phyloP scores from a whole-genome alignment of 352 stramenopile genomes.

The Globisporangium cystogenes region DNA sequence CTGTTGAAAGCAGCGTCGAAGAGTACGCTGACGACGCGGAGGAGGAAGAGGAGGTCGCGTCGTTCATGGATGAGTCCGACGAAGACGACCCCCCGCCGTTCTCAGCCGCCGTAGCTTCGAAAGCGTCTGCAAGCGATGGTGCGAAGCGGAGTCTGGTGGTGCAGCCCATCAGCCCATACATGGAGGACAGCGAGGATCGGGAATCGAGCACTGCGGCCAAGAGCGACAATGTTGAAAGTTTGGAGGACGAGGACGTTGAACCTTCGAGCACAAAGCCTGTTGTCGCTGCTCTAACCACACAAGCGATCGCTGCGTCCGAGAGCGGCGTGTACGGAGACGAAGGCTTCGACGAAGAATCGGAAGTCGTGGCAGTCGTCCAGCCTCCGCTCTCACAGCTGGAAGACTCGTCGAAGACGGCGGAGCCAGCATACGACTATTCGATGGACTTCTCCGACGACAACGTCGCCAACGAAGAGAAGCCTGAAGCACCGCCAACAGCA shows the following conservation, averaged over 20 bases:
- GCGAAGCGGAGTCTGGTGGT: background rate
- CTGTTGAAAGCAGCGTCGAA: constrained; percentile 4
- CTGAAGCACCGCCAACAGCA: background rate
- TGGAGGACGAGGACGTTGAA: constrained; percentile 1
- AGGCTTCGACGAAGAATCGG: constrained; percentile 47
- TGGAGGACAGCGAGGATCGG: constrained; percentile 13
- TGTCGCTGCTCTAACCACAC: background rate
- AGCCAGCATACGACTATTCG: constrained; percentile 57
- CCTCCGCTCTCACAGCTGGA: background rate
- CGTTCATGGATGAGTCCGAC: constrained; percentile 13
- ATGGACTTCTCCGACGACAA: constrained; percentile 68
- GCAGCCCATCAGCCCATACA: background rate
- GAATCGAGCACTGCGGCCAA: constrained; percentile 29
- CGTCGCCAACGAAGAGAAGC: background rate
- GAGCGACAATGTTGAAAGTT: constrained; percentile 20
- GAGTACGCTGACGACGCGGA: constrained; percentile 8
- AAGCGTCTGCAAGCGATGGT: background rate
- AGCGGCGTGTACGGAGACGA: constrained; percentile 48
- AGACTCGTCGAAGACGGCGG: constrained; percentile 7
- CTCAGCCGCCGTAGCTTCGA: background rate
- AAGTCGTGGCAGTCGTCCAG: background rate
- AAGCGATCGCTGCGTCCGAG: constrained; percentile 20
- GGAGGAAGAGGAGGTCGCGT: constrained; percentile 8
- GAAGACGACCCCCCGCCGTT: constrained; percentile 13
- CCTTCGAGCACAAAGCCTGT: background rate